Evolutionary conservation across 257 asterid genomes (phyloP), one percentile per base, ranked within the genome.

Genomic region (Capsicum pubescens): DNA sequence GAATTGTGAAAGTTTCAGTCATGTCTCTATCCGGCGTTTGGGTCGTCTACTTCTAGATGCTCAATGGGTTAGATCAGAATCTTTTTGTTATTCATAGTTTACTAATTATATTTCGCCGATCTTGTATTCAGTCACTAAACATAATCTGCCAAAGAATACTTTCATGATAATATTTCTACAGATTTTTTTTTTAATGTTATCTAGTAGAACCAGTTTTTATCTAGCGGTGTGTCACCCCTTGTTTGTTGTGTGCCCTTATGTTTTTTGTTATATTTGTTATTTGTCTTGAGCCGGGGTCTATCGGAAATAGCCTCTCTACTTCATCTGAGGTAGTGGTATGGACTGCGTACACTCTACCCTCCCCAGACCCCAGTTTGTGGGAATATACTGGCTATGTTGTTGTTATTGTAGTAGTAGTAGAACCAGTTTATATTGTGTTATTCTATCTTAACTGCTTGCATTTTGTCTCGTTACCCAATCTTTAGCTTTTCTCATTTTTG

Each of bases 31-130:
- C 42, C 88, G 98, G 64, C 87, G 98, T 86, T 82, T 94, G 90
- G 98, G 98, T 71, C 98, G 97, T 70, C 89, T 94, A 78, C 95
- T 94, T 83, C 98, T 97, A 32, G 98, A 94, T 80, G 89, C 93
- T 82, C 97, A 94, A 68, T 93, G 97, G 98, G 98, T 94, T 61
- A 82, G 17, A 83, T 57, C 32, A 64, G 82, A 61, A 58, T 79
- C 76, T 55, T 60, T 61, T 79, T 58, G 69, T 79, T 21, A 39
- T 46, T 80, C 35, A 17, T 61, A 46, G 9, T 54, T 13, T 50
- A 6, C 61, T 12, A 77, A 14, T 15, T 77, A 54, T 77, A 26
- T 2, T 54, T 55, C 6, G 0, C 26, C 16, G 42, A 36, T 36
- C 42, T 36, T 36, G 42, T 36, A 36, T 36, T 36, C 42, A 36